Base-by-base conservation (phyloP, 2,329 filamentous ascomycete genomes). In the Penicillium thymicola region DNA sequence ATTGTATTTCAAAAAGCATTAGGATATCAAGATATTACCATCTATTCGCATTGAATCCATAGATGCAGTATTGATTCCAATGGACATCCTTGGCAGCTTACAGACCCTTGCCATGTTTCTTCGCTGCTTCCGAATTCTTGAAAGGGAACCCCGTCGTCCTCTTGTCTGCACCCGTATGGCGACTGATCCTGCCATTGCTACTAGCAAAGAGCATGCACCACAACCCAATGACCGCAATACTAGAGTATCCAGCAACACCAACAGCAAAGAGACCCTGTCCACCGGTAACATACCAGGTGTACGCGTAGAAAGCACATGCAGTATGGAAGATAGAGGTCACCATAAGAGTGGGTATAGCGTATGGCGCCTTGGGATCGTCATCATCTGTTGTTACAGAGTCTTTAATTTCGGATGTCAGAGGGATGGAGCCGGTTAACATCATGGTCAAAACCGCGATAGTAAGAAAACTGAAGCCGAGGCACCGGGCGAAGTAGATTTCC, bases 401-500 rank as follows among this genome's bases (percentile, higher is more conserved):
- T 1, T 64, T 59, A 23, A 79, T 68, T 23, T 76, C 70, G n/a
- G 82, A 81, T 0, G 79, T 81, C 13, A 92, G 73, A 0, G 89
- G 89, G 5, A 93, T 78, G 2, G 82, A 81, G 45, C 89, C 90
- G 0, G 88, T 89, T 30, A 92, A 80, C 36, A 90, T 78, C 37
- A 92, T 74, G n/a, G 82, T 81, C 13, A 89, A 74, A 7, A 86
- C 68, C 32, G 85, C 85, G 28, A 93, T 75, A 10, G 85, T 77
- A 23, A 92, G 76, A 43, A 91, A 81, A 30, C 85, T 77, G 55
- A 92, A 77, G 60, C 88, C 89, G 1, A 91, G 81, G 28, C 82
- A 84, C 41, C 89, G 87, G 50, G 85, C 85, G 71, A 92, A 86
- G 79, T 93, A 93, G 54, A 83, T 75, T 72, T 92, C 88, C 32